phyloP scores from a whole-genome alignment of 2,329 filamentous ascomycete genomes.

The Tolypocladium inflatum region DNA sequence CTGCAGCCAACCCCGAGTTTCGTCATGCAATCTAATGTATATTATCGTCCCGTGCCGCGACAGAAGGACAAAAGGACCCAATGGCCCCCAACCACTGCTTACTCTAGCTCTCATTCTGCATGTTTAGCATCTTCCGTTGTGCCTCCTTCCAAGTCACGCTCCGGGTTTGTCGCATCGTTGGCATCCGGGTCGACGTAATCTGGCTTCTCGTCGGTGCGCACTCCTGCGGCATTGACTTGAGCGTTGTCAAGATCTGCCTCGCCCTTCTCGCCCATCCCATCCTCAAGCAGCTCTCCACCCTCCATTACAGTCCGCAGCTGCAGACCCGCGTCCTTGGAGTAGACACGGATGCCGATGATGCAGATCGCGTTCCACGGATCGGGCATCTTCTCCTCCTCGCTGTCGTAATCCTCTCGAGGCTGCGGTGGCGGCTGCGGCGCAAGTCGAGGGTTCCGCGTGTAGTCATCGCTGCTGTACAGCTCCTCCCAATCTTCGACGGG shows the following conservation, averaged over 20 bases:
- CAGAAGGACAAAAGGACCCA: too few species aligned
- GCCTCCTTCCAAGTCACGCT: not conserved
- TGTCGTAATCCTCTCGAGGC: conserved; percentile 33
- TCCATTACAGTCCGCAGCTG: conserved; percentile 48
- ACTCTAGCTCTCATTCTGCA: not conserved
- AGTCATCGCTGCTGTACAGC: conserved; percentile 49
- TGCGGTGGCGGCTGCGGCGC: conserved; percentile 23
- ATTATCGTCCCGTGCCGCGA: not conserved
- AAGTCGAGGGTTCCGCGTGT: conserved; percentile 39
- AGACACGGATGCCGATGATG: conserved; percentile 51
- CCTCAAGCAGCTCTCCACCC: conserved; percentile 41
- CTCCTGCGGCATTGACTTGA: conserved; percentile 44
- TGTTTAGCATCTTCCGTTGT: not conserved
- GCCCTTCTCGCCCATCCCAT: conserved; percentile 48
- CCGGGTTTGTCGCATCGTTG: conserved; percentile 9
- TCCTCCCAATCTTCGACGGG: conserved; percentile 51
- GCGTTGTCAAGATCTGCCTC: conserved; percentile 47
- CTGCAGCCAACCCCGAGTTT: not conserved
- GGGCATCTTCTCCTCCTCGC: conserved; percentile 46
- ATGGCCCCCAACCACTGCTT: not conserved
- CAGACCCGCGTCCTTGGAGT: conserved; percentile 46
- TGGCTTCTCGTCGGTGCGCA: conserved; percentile 14
- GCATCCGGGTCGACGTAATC: not conserved
- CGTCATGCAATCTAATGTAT: not conserved
- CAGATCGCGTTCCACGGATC: conserved; percentile 55